Conservation (phyloP, 805 yeast species). For the Henningerozyma blattae region DNA sequence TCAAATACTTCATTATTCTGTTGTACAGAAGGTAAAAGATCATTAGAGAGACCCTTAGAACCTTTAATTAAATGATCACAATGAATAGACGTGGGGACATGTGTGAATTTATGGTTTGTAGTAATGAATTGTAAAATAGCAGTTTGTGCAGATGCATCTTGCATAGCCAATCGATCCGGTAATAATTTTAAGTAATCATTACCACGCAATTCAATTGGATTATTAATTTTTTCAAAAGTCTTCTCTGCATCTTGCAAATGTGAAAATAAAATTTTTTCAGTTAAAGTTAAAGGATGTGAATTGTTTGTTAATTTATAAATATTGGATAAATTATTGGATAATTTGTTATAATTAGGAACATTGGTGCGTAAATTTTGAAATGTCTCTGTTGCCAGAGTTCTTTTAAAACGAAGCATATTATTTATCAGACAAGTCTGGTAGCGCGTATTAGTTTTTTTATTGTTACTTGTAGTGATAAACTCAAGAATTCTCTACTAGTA, state of each 20-base stretch:
- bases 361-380: too few species aligned
- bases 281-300: constrained; percentile 67
- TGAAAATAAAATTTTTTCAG: constrained; percentile 89
- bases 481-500: too few species aligned
- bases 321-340: constrained; percentile 46
- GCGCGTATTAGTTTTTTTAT: not conserved
- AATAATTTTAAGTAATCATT: constrained; percentile 78
- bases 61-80: constrained; percentile 98
- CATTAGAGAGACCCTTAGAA: constrained; percentile 79
- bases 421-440: too few species aligned
- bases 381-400: too few species aligned
- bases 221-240: constrained; percentile 14
- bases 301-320: constrained; percentile 58
- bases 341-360: constrained; percentile 83
- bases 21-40: constrained; percentile 67
- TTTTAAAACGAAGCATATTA: too few species aligned
- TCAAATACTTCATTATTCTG: constrained; percentile 93
- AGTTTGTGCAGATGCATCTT: constrained; percentile 99
- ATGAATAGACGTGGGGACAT: constrained; percentile 92
- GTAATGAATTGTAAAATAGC: constrained; percentile 98
- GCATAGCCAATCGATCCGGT: constrained; percentile 99
- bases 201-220: constrained; percentile 59
- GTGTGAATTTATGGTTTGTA: constrained; percentile 76
- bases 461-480: not conserved
- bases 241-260: constrained; percentile 87